Evolutionary conservation across 805 yeast species (phyloP).

Genomic region (Candida ovalis): DNA sequence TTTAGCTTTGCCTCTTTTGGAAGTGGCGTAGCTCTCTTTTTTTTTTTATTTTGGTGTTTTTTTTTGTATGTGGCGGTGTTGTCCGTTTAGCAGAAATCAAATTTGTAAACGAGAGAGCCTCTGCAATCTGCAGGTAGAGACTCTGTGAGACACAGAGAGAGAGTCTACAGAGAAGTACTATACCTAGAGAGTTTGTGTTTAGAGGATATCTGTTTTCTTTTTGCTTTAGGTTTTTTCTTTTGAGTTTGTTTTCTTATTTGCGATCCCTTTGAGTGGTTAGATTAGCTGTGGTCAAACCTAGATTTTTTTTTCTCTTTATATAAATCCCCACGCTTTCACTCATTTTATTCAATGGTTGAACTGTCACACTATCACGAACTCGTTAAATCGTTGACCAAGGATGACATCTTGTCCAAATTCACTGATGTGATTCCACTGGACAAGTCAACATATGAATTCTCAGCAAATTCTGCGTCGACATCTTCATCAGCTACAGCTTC

Average conservation of each 20-base stretch:
- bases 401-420: constrained; percentile 54
- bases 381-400: constrained; percentile 47
- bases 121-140: too few species aligned
- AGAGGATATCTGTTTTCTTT: too few species aligned
- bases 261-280: too few species aligned
- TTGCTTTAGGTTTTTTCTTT: too few species aligned
- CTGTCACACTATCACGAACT: constrained; percentile 40
- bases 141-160: too few species aligned
- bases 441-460: constrained; percentile 50
- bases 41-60: too few species aligned
- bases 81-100: not conserved
- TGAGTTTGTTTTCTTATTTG: too few species aligned
- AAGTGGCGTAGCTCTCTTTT: too few species aligned
- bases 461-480: not conserved
- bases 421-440: constrained; percentile 65
- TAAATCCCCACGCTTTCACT: not conserved
- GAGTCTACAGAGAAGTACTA: too few species aligned
- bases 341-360: not conserved
- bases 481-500: constrained; percentile 1
- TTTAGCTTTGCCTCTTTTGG: too few species aligned
- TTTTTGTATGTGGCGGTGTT: not conserved
- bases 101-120: too few species aligned
- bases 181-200: too few species aligned
- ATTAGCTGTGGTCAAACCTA: not conserved
- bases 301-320: not conserved